Evolutionary conservation across 306 rosid genomes (phyloP), one percentile per base, ranked within the genome.

Genomic region (Abrus precatorius): DNA sequence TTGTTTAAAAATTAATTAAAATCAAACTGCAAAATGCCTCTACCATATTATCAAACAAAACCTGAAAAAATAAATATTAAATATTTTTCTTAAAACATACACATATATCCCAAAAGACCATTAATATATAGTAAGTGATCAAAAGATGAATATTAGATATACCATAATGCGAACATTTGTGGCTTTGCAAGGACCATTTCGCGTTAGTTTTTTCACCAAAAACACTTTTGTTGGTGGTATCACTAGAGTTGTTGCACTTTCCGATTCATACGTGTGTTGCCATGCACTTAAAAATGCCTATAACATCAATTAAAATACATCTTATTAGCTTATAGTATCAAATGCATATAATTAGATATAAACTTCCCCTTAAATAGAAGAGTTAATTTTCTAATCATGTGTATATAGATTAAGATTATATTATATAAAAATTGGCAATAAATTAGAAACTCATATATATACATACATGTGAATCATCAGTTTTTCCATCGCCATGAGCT

Each of bases 271-370:
- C 1, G 28, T 9, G 29, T 34, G 8, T 0, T 34, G 3, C 85
- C 85, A 82, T 68, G 81, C 81, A 1, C 7, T 75, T 44, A 36
- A 56, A 40, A 75, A 67, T 33, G 81, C 85, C 85, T 80, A 30
- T 8, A 14, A 66, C n/a, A n/a, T 40, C 7, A 66, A 29, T 52
- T 63, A 29, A 80, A 41, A 48, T 34, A 34, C 3, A 34, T 34
- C 38, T 34, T 34, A 4, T 34, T 34, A n/a, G n/a, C n/a, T n/a
- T n/a, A n/a, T n/a, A n/a, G n/a, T n/a, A n/a, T n/a, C n/a, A n/a
- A n/a, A n/a, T n/a, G n/a, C n/a, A n/a, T n/a, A n/a, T n/a, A n/a
- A n/a, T n/a, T n/a, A n/a, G n/a, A n/a, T n/a, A 0, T 5, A 53
- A 38, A 69, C 1, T 44, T 44, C 1, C 49, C 49, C 49, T 6